These are phyloP conservation scores for Kazachstania bromeliacearum DNA, from an alignment of 805 yeast species.

Conservation along the genomic window DNA sequence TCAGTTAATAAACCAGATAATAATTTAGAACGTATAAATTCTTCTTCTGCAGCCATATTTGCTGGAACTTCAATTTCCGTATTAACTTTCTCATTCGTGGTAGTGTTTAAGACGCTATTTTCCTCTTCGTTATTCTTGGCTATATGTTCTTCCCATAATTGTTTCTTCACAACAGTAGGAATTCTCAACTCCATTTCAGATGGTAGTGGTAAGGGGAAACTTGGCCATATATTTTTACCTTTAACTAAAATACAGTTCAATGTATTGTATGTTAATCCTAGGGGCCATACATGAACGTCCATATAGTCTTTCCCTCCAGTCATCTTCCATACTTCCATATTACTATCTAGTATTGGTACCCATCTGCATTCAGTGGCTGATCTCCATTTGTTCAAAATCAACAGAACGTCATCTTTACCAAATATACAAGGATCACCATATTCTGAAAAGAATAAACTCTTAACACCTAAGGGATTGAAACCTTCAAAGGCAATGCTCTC, in stretches of 20 bases:
- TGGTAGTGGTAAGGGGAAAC: conserved; percentile 77
- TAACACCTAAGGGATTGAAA: conserved; percentile 31
- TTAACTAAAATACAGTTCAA: conserved; percentile 68
- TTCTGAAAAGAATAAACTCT: conserved; percentile 74
- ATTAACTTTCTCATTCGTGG: conserved; percentile 14
- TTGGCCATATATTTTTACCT: conserved; percentile 58
- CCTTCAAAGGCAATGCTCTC: conserved; percentile 22
- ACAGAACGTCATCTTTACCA: conserved; percentile 66
- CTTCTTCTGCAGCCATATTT: conserved; percentile 46
- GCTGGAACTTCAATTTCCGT: conserved; percentile 24
- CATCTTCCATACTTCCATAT: conserved; percentile 38
- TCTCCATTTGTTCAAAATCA: conserved; percentile 73
- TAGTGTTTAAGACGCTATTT: conserved; percentile 11
- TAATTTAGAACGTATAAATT: conserved; percentile 48
- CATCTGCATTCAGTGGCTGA: conserved; percentile 67
- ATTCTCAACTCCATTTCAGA: conserved; percentile 63
- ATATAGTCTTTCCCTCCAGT: conserved; percentile 39
- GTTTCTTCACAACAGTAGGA: conserved; percentile 41
- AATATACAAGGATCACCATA: conserved; percentile 86
- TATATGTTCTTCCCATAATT: conserved; percentile 22
- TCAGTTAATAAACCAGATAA: conserved; percentile 56
- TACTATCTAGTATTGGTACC: conserved; percentile 68
- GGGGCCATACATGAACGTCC: conserved; percentile 75
- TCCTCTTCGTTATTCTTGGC: conserved; percentile 20
- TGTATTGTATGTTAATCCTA: conserved; percentile 63